Base-by-base conservation (phyloP, 495 filamentous ascomycete genomes). In the Aspergillus campestris region DNA sequence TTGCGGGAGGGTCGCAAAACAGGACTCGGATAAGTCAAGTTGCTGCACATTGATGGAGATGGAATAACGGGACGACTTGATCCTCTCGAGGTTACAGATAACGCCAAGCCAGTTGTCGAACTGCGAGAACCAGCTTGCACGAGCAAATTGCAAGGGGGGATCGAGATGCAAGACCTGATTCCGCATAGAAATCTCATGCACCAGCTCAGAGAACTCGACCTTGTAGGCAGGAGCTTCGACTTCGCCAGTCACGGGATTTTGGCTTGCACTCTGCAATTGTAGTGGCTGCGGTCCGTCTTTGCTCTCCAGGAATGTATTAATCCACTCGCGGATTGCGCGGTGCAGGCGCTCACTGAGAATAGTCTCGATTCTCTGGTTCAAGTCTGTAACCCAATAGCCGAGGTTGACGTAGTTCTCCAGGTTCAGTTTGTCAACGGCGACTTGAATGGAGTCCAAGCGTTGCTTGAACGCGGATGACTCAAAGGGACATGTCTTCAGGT, bases 151-250 rank as follows among this genome's bases (percentile, higher is more conserved):
- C 12, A 95, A 70, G 10, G 92, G 92, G 2, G 92, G 92, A 38
- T 95, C 90, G 24, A 99, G 77, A 53, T 90, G 94, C 40, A 99
- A 92, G 54, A 94, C 79, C 63, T 97, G 94, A 52, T 97, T 96
- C 28, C 85, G 85, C 82, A 97, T 97, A 5, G 87, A 86, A 28
- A 99, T 82, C 58, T 97, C 92, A 56, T 95, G 89, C 29, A 88
- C 70, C 34, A 95, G 74, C 14, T 58, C 62, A 12, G 61, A 66
- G 50, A 78, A 75, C 35, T 62, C 60, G 7, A 75, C 69, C 28
- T 73, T 79, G 51, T 81, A 82, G 49, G 84, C 71, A 7, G 67
- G 65, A 10, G 67, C 61, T 15, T 74, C 66, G 0, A 61, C 43
- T 27, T 73, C 62, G 24, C 66, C 69, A 64, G 46, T 50, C 31